Percentiles rank a stretch among this genome's conserved stretches.
Conservation (phyloP, 805 yeast genomes). For the Brettanomyces sp. region DNA sequence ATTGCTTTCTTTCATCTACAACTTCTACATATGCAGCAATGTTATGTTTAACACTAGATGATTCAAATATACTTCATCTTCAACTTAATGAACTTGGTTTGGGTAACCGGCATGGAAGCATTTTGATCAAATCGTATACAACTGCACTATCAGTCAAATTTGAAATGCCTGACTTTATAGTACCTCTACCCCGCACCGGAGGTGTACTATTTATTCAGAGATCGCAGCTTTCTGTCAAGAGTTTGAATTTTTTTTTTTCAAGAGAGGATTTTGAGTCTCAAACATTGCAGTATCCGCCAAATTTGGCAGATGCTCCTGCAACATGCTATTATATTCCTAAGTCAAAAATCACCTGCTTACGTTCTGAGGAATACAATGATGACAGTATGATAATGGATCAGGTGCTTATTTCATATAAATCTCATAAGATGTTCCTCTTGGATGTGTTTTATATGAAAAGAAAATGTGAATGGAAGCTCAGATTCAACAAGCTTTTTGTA, state of each 20-base stretch:
- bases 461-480: conserved; percentile 11
- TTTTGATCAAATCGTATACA: conserved; percentile 10
- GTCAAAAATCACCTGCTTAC: conserved; percentile 9
- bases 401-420: conserved; percentile 16
- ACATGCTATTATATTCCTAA: conserved; percentile 20
- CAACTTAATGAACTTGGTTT: conserved; percentile 17
- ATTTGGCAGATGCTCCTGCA: conserved; percentile 2
- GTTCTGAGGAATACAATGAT: conserved; percentile 11
- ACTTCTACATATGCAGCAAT: conserved; percentile 14
- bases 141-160: conserved; percentile 12
- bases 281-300: conserved; percentile 7
- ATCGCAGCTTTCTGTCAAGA: conserved; percentile 13
- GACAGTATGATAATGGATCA: conserved; percentile 17
- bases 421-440: conserved; percentile 15
- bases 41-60: conserved; percentile 14
- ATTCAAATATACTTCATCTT: conserved; percentile 14
- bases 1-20: conserved; percentile 16
- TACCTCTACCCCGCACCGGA: conserved; percentile 17
- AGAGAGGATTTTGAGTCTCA: conserved; percentile 20
- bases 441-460: conserved; percentile 16
- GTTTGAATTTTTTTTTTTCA: conserved; percentile 16
- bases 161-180: conserved; percentile 19
- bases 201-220: conserved; percentile 20
- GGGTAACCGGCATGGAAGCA: conserved; percentile 5
- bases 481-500: conserved; percentile 13